Evolutionary conservation across 805 yeast species (phyloP), one percentile per base, ranked within the genome.

Genomic region (Ascoidea tarda): DNA sequence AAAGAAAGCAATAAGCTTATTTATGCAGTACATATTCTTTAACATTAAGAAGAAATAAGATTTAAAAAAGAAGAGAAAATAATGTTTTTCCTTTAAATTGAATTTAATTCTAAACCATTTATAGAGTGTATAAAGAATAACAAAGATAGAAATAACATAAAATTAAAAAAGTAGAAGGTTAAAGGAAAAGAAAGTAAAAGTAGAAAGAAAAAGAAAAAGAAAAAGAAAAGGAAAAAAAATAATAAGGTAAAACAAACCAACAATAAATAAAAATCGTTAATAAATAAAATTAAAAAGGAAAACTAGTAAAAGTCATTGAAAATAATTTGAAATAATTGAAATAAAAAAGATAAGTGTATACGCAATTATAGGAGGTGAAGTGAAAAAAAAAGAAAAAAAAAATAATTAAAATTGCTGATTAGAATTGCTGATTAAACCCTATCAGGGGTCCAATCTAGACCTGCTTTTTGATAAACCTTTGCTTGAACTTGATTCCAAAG

Each of bases 401-500:
- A 46, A 46, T 8, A n/a, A 46, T 46, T 21, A 46, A 10, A 16
- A 46, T 16, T 16, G 16, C 10, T 10, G 16, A 8, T 14, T 46
- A 46, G 10, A 47, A 32, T 21, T 21, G 28, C 28, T 21, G 28
- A 21, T 21, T 21, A 21, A 21, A 21, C 28, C 28, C 45, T 60
- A 57, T 75, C 80, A 1, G 79, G 77, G 32, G 66, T 71, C 84
- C 85, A 80, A 59, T 79, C 78, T 48, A 82, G 64, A 0, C 83
- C 84, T 51, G 84, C 62, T 51, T 81, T 68, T 53, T 69, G 67
- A 61, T 82, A 82, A 32, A 84, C 79, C 49, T 69, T 70, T 6
- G 73, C 62, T 63, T 84, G 90, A 33, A 82, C 82, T 46, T 75
- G 78, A 12, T 74, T 74, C 89, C 89, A 84, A 21, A 82, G 66